A percentile compares a stretch with the other conserved stretches of the same genome.
These are phyloP conservation scores for Nymphaea colorata DNA, from an alignment of 164 flowering plant species.

Conservation along the genomic window DNA sequence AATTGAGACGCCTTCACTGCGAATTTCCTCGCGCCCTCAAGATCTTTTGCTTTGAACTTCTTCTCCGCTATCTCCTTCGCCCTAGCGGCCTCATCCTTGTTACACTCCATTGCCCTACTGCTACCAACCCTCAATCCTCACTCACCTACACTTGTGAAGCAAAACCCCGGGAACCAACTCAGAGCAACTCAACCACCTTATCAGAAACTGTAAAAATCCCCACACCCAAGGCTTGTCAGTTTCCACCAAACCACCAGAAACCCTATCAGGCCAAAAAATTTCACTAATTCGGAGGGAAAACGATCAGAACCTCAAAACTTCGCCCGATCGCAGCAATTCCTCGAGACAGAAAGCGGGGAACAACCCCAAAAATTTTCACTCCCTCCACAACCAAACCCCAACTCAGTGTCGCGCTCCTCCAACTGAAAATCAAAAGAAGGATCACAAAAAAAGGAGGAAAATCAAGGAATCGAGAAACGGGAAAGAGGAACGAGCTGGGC, in stretches of 20 bases:
- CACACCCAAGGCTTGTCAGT: slow-evolving; percentile 2
- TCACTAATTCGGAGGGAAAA: not conserved
- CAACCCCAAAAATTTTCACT: not conserved
- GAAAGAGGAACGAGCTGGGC: not conserved
- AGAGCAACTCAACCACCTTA: slow-evolving; percentile 11
- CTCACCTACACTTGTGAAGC: not conserved
- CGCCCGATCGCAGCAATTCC: not conserved
- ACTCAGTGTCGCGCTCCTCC: not conserved
- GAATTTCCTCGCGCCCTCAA: slow-evolving; percentile 58
- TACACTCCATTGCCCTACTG: slow-evolving; percentile 56
- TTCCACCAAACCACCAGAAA: not conserved
- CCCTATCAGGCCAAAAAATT: not conserved
- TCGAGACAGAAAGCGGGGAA: not conserved
- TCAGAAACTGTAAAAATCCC: slow-evolving; percentile 8
- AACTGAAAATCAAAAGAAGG: not conserved
- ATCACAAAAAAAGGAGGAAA: not conserved
- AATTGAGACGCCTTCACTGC: slow-evolving; percentile 65
- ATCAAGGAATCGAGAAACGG: not conserved
- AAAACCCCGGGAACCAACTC: not conserved
- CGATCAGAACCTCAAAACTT: not conserved
- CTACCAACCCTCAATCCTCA: not conserved
- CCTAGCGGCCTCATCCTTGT: slow-evolving; percentile 65
- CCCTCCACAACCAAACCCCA: not conserved
- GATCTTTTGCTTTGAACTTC: slow-evolving; percentile 44
- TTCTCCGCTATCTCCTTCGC: slow-evolving; percentile 71